A percentile compares a stretch with the other conserved stretches of the same genome.
phyloP scores from a whole-genome alignment of 208 protist species.

The Leishmania martiniquensis region DNA sequence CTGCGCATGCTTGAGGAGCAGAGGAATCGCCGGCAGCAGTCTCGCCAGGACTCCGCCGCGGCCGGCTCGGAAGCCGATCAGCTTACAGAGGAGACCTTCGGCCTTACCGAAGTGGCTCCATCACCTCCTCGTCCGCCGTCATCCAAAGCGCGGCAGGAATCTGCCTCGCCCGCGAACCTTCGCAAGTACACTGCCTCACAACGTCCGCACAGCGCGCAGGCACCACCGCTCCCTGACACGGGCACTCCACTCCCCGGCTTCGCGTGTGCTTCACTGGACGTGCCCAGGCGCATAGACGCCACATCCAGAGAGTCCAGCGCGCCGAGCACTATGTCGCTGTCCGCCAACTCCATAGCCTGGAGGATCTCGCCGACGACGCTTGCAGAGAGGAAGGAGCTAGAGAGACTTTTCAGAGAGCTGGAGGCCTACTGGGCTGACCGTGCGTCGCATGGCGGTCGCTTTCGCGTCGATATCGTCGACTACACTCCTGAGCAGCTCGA shows the following conservation, averaged over 20 bases:
- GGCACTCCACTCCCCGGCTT: neutral
- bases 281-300: neutral
- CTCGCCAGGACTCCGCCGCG: slow-evolving; percentile 11
- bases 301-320: neutral
- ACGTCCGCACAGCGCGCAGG: neutral
- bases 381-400: slow-evolving; percentile 46
- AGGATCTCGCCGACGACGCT: slow-evolving; percentile 22
- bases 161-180: neutral
- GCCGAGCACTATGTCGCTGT: neutral
- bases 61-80: neutral
- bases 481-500: slow-evolving; percentile 71
- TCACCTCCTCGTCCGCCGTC: slow-evolving; percentile 2
- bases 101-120: slow-evolving; percentile 33
- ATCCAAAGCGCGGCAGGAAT: neutral
- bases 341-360: slow-evolving; percentile 9
- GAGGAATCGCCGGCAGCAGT: slow-evolving; percentile 20
- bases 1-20: slow-evolving; percentile 37
- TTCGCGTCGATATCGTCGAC: slow-evolving; percentile 46
- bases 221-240: neutral
- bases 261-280: neutral
- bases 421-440: slow-evolving; percentile 41
- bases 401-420: slow-evolving; percentile 53
- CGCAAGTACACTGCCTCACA: neutral
- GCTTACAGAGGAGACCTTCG: slow-evolving; percentile 30
- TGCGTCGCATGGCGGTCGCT: slow-evolving; percentile 28